Evolutionary conservation across 2,329 filamentous ascomycete genomes (phyloP).

Genomic region (Cyanodermella asteris): DNA sequence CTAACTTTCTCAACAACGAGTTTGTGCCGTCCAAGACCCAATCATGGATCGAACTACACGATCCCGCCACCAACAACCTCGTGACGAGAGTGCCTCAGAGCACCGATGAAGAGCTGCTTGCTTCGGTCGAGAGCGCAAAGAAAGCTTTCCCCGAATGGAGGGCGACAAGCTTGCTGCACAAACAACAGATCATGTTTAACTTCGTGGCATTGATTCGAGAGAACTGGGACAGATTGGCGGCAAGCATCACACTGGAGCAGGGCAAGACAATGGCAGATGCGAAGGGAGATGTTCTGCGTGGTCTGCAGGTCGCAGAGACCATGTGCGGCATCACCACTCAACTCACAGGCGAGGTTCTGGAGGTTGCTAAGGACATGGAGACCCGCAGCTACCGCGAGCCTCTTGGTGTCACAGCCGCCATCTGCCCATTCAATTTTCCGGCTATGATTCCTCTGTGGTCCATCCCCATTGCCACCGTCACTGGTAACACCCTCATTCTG

Average conservation of each 20-base stretch:
- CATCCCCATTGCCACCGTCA: constrained; percentile 42
- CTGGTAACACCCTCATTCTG: constrained; percentile 40
- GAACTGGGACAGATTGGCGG: constrained; percentile 43
- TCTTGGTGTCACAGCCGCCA: constrained; percentile 40
- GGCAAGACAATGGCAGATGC: constrained; percentile 48
- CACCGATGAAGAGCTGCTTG: constrained; percentile 40
- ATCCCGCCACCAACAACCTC: constrained; percentile 44
- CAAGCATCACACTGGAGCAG: constrained; percentile 44
- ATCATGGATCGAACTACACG: constrained; percentile 41
- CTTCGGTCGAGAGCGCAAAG: constrained; percentile 38
- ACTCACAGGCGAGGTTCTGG: constrained; percentile 42
- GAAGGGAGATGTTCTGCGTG: constrained; percentile 42
- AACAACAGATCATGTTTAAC: constrained; percentile 46
- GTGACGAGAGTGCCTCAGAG: constrained; percentile 43
- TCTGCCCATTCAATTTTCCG: constrained; percentile 49
- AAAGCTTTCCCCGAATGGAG: constrained; percentile 42
- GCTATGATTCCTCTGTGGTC: constrained; percentile 51
- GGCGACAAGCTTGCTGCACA: constrained; percentile 34
- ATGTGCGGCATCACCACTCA: constrained; percentile 46
- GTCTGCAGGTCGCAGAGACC: constrained; percentile 44
- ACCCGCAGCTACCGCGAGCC: constrained; percentile 44
- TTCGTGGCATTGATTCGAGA: constrained; percentile 40
- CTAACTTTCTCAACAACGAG: constrained; percentile 43
- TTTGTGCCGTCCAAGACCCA: constrained; percentile 35
- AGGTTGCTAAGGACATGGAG: constrained; percentile 52